Conservation (phyloP, 2,329 filamentous ascomycete genomes). For the Claviceps arundinis region DNA sequence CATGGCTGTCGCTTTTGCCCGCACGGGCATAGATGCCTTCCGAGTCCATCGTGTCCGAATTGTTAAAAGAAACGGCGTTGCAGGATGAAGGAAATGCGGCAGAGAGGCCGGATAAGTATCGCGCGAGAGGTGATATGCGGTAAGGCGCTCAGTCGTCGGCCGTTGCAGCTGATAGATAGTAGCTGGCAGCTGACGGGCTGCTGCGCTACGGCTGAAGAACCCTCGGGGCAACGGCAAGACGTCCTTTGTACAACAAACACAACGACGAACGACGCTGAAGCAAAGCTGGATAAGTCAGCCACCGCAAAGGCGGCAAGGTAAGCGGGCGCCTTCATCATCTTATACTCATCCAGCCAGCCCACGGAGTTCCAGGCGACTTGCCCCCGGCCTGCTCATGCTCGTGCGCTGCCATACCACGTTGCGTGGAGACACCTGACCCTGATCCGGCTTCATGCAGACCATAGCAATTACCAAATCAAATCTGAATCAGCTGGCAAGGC, state of each 20-base stretch:
- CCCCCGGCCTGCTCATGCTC: not conserved
- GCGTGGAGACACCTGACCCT: not conserved
- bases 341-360: not conserved
- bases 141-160: too few species aligned
- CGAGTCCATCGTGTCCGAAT: slow-evolving; percentile 3
- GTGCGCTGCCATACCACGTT: not conserved
- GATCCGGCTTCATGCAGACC: too few species aligned
- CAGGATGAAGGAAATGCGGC: not conserved
- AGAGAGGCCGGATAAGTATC: not conserved
- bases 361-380: not conserved
- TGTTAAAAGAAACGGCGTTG: not conserved
- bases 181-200: not conserved
- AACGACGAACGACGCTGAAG: too few species aligned
- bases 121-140: too few species aligned
- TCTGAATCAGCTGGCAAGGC: too few species aligned
- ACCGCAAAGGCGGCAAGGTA: not conserved
- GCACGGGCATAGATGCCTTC: slow-evolving; percentile 9
- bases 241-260: not conserved
- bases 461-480: too few species aligned
- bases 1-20: slow-evolving; percentile 5
- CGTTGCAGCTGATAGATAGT: not conserved
- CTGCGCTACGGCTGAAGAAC: not conserved
- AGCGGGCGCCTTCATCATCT: not conserved
- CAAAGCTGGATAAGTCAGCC: not conserved
- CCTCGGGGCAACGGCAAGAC: not conserved